Evolutionary conservation across 2,329 filamentous ascomycete genomes (phyloP), one percentile per base, ranked within the genome.

Genomic region (Penicillium expansum): DNA sequence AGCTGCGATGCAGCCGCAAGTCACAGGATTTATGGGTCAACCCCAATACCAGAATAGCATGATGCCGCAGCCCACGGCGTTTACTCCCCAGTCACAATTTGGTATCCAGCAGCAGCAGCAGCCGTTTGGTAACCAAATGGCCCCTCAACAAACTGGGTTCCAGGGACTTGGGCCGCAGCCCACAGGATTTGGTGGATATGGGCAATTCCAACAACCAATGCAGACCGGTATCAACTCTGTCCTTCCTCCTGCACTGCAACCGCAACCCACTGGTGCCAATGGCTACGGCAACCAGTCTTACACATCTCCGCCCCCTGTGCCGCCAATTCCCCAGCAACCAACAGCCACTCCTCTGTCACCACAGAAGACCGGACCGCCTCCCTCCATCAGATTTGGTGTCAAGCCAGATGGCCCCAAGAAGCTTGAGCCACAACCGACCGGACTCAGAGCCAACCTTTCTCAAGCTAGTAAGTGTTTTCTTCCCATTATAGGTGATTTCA

Each of bases 321-420:
- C 82, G 29, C 86, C 83, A 11, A 78, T 85, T 52, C 82, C 83
- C 24, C 77, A 83, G 47, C 79, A 86, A 68, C 82, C 82, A 16
- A 79, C 82, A n/a, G 71, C 80, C 44, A 78, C 84, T 47, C 87
- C 89, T 57, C 76, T 93, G 53, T 77, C 87, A 60, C 84, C 91
- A 44, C 91, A 95, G 72, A 87, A 89, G 79, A 95, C 91, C 9
- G 91, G 91, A 0, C 94, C 94, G 7, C 81, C 93, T 20, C 94
- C 94, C 44, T 86, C 91, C 24, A 88, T 99, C 18, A 85, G 91
- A 58, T 99, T 99, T 72, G 94, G 94, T 38, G 87, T 96, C 35
- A 82, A 84, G 56, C 79, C 81, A 29, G 85, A 86, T 48, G 79
- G 86, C 29, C 78, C 86, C 30, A 91, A 92, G 76, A 94, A 90